Evolutionary conservation across 2,329 filamentous ascomycete genomes (phyloP), one percentile per base, ranked within the genome.

Genomic region (Xylariomycetidae sp.): DNA sequence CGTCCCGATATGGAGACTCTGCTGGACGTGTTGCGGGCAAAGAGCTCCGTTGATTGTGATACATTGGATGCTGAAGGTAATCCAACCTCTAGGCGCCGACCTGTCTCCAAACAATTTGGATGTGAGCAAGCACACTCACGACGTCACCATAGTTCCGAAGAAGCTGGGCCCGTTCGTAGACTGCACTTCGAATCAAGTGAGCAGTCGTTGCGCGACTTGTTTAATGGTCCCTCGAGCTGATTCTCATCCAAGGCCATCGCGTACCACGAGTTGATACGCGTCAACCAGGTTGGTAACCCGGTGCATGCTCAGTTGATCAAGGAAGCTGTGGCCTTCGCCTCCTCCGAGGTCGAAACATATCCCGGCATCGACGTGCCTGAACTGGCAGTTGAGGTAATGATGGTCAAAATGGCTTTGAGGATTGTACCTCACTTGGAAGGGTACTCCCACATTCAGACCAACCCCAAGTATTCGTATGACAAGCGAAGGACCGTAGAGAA

Each of bases 401-500:
- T 74, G 65, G 64, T 77, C 10, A 69, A 65, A 44, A 53, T 81
- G 14, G 68, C 73, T 16, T 52, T 77, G 2, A 56, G 50, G n/a
- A 71, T 79, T 23, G 58, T 64, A 0, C 62, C 66, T 0, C 54
- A 72, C 30, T 53, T 79, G 29, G 67, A 56, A 2, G 73, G 73
- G 4, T 67, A 60, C 31, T 62, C 77, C 0, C 77, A 78, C 46
- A 59, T 80, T n/a, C 74, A 80, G 49, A 75, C 70, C 4, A 80
- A 81, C 36, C 73, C 77, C 0, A 67, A 69, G 33, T 64, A 70
- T 31, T 66, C 72, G 0, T 76, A 75, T 42, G 67, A 67, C 2
- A 64, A 61, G 0, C 45, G 60, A 2, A 68, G 66, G 31, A 79
- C 67, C 0, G 50, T 77, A 2, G 51, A 56, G 3, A 74, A 76